These are phyloP conservation scores for Diaporthe sp. DNA, from an alignment of 2,329 filamentous ascomycete species.

Conservation along the genomic window DNA sequence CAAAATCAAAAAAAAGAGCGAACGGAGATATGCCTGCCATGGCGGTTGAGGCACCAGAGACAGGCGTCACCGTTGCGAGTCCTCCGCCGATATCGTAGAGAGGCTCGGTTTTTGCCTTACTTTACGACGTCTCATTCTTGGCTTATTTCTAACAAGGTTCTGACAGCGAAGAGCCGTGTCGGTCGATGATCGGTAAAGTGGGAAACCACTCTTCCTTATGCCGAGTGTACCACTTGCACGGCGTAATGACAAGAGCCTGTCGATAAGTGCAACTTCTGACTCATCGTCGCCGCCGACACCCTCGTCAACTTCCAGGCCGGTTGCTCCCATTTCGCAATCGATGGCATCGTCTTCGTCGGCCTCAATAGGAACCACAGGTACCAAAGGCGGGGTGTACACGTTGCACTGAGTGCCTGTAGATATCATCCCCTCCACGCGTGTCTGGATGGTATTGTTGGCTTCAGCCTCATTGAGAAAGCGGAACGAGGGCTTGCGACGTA, in stretches of 20 bases:
- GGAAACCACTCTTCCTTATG: conserved; percentile 45
- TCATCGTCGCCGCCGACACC: conserved; percentile 36
- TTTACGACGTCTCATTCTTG: conserved; percentile 52
- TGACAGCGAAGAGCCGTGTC: conserved; percentile 51
- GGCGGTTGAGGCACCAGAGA: neutral
- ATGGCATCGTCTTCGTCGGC: conserved; percentile 34
- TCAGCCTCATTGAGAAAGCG: conserved; percentile 39
- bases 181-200: conserved; percentile 48
- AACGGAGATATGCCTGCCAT: neutral
- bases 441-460: conserved; percentile 30
- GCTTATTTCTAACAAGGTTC: conserved; percentile 51
- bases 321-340: conserved; percentile 36
- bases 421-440: conserved; percentile 40
- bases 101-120: conserved; percentile 40
- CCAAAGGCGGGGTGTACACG: conserved; percentile 31
- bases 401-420: conserved; percentile 40
- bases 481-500: conserved; percentile 38
- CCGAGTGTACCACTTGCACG: conserved; percentile 43
- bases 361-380: conserved; percentile 38
- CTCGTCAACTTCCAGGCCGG: conserved; percentile 45
- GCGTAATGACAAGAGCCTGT: conserved; percentile 44
- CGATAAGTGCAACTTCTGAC: conserved; percentile 40
- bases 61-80: neutral
- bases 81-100: conserved; percentile 31
- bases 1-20: neutral